These are phyloP conservation scores for Heracleum sosnowskyi DNA, from an alignment of 129 eudicot species.

Conservation along the genomic window DNA sequence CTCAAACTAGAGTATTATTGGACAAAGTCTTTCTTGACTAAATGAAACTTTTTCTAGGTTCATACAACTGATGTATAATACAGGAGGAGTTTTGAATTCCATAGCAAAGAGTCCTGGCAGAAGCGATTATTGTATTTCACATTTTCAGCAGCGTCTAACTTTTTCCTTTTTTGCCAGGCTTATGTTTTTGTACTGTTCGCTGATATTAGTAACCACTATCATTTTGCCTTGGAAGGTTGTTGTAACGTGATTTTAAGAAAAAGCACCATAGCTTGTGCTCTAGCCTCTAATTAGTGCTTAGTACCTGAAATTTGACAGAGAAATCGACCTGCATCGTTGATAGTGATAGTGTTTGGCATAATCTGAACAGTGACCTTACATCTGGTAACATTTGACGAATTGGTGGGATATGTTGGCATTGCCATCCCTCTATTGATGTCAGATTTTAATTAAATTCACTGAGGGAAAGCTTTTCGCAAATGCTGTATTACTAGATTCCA, in stretches of 20 bases:
- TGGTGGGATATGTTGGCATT: slow-evolving; percentile 36
- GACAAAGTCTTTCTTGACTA: too few species aligned
- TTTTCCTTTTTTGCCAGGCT: too few species aligned
- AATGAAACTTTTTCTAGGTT: too few species aligned
- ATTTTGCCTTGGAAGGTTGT: too few species aligned
- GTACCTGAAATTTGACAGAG: slow-evolving; percentile 58
- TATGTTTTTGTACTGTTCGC: background rate
- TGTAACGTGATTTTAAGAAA: too few species aligned
- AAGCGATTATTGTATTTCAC: too few species aligned
- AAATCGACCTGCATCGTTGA: slow-evolving; percentile 73
- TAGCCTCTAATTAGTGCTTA: slow-evolving; percentile 51
- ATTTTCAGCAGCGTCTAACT: background rate
- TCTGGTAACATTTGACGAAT: slow-evolving; percentile 73
- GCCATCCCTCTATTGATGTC: slow-evolving; percentile 5
- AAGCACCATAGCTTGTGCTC: slow-evolving; percentile 83
- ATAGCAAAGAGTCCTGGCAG: too few species aligned
- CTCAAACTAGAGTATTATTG: too few species aligned
- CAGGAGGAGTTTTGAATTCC: too few species aligned
- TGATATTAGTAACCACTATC: background rate
- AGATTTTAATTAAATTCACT: background rate
- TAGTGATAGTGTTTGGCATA: slow-evolving; percentile 89
- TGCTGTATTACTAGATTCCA: slow-evolving; percentile 72
- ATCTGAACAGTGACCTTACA: slow-evolving; percentile 78
- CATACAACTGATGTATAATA: too few species aligned
- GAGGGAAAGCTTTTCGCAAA: slow-evolving; percentile 77